These are phyloP conservation scores for Tulasnella sp. DNA, from an alignment of 768 basidiomycete genomes.

Conservation along the genomic window DNA sequence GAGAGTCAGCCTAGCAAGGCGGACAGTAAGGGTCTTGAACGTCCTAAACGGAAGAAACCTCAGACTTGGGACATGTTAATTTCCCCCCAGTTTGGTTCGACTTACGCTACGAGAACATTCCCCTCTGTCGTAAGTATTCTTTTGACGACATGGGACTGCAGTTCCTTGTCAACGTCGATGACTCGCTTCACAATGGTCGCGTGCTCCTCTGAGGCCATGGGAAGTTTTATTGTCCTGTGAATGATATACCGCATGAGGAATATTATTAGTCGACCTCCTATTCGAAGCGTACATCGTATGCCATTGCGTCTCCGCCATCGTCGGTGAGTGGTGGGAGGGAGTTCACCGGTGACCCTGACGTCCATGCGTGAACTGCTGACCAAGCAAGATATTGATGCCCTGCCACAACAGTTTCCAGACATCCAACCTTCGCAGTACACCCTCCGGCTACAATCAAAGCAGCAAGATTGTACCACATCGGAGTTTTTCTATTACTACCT, in stretches of 20 bases:
- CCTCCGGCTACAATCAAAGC: not conserved
- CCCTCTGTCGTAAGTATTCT: slow-evolving; percentile 65
- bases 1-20: slow-evolving; percentile 75
- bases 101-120: slow-evolving; percentile 72
- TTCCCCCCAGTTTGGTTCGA: slow-evolving; percentile 29
- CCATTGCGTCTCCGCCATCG: slow-evolving; percentile 16
- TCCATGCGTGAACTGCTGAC: not conserved
- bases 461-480: not conserved
- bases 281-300: slow-evolving; percentile 18
- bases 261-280: not conserved
- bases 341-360: slow-evolving; percentile 1
- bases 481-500: not conserved
- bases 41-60: slow-evolving; percentile 44
- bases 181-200: slow-evolving; percentile 76
- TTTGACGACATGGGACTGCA: slow-evolving; percentile 76
- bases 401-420: not conserved
- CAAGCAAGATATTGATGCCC: not conserved
- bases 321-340: slow-evolving; percentile 7
- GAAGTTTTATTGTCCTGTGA: slow-evolving; percentile 1
- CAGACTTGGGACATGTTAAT: not conserved
- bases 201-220: slow-evolving; percentile 64
- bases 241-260: not conserved
- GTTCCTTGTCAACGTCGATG: slow-evolving; percentile 82
- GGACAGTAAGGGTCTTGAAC: slow-evolving; percentile 73
- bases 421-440: not conserved